Conservation (phyloP, 192 early-diverging fungal genomes). For the Rhizophagus sp. region DNA sequence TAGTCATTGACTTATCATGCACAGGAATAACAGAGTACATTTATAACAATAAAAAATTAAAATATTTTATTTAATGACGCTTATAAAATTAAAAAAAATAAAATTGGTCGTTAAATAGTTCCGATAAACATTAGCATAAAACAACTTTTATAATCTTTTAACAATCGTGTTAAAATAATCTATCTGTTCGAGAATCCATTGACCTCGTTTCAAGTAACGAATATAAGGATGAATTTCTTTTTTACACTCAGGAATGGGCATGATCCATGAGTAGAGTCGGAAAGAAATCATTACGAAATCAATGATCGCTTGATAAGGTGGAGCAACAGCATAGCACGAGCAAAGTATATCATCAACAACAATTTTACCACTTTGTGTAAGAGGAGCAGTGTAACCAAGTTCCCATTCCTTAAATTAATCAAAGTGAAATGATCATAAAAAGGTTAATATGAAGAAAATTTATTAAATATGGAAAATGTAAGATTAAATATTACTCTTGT, state of each 20-base stretch:
- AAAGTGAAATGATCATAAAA: background rate
- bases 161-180: background rate
- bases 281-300: background rate
- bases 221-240: background rate
- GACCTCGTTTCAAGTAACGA: background rate
- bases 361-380: background rate
- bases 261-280: background rate
- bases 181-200: background rate
- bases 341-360: background rate
- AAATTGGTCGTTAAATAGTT: too few species aligned
- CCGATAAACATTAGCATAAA: too few species aligned
- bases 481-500: background rate
- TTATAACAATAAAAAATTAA: too few species aligned
- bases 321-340: background rate
- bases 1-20: too few species aligned
- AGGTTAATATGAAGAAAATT: background rate
- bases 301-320: background rate
- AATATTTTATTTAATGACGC: too few species aligned
- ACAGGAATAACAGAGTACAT: too few species aligned
- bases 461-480: background rate
- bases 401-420: background rate
- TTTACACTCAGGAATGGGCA: background rate
- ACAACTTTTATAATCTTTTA: background rate
- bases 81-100: too few species aligned
- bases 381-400: background rate